phyloP scores from a whole-genome alignment of 768 basidiomycete species.

The Ephemerocybe angulata region DNA sequence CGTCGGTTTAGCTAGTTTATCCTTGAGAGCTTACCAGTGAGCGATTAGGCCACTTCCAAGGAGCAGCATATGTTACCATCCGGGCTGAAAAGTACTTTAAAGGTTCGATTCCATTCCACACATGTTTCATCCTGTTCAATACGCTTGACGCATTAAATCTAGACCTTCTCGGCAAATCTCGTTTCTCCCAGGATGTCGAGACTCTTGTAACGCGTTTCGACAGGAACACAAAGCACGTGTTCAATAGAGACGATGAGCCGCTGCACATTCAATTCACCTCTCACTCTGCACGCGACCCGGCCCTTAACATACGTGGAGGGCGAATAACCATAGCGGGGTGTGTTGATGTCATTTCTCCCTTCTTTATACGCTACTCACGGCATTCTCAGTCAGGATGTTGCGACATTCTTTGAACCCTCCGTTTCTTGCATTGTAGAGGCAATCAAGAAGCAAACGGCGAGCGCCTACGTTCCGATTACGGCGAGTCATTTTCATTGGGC shows the following conservation, averaged over 20 bases:
- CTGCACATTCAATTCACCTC: constrained; percentile 40
- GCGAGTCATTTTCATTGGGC: not conserved
- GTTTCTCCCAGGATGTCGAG: constrained; percentile 34
- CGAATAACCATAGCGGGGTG: constrained; percentile 36
- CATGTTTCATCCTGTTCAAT: not conserved
- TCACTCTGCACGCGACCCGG: constrained; percentile 33
- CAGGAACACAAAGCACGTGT: constrained; percentile 38
- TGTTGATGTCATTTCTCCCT: not conserved
- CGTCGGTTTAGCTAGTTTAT: not conserved
- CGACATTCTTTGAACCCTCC: constrained; percentile 33
- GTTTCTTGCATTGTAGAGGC: constrained; percentile 29
- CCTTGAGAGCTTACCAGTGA: not conserved
- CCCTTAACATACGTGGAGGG: constrained; percentile 36
- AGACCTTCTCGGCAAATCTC: constrained; percentile 36
- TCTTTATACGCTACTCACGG: not conserved
- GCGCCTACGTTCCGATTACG: not conserved
- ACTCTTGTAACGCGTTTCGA: constrained; percentile 39
- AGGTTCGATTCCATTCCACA: not conserved
- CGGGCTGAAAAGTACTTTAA: not conserved
- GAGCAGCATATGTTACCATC: not conserved
- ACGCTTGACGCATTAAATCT: not conserved
- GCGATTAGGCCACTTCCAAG: not conserved
- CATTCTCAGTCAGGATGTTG: constrained; percentile 24
- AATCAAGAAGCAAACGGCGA: constrained; percentile 9
- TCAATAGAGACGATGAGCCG: constrained; percentile 29